Conservation (phyloP, 2,329 filamentous ascomycete species). For the Colletotrichum sp. region DNA sequence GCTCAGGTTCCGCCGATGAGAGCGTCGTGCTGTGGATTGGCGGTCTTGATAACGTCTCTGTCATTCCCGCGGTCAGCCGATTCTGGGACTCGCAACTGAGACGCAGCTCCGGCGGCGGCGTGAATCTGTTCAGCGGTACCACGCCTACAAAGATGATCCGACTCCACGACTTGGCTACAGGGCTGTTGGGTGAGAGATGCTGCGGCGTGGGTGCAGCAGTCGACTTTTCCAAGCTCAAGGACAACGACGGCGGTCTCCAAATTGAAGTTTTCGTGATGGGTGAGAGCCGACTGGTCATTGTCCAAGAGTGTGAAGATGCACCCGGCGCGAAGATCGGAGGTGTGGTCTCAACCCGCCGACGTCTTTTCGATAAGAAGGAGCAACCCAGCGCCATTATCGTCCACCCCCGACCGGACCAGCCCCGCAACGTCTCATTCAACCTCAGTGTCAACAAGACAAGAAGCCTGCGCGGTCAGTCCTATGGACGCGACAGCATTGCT, state of each 20-base stretch:
- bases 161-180: conserved; percentile 55
- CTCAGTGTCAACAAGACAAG: conserved; percentile 47
- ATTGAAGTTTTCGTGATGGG: conserved; percentile 61
- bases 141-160: conserved; percentile 62
- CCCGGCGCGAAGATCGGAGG: conserved; percentile 46
- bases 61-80: conserved; percentile 58
- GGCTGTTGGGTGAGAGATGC: conserved; percentile 62
- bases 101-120: conserved; percentile 52
- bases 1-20: conserved; percentile 54
- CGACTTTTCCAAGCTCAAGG: conserved; percentile 31
- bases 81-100: conserved; percentile 67
- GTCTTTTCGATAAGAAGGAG: conserved; percentile 30
- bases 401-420: conserved; percentile 47
- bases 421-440: conserved; percentile 51
- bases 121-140: conserved; percentile 60
- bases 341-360: conserved; percentile 34
- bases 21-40: conserved; percentile 63
- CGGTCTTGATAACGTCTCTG: conserved; percentile 59
- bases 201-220: conserved; percentile 54
- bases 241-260: conserved; percentile 47
- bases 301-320: conserved; percentile 57
- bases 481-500: neutral
- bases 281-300: conserved; percentile 59
- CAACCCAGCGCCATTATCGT: conserved; percentile 60
- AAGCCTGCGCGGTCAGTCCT: conserved; percentile 10